Base-by-base conservation (phyloP, 805 yeast species). In the Komagataella phaffii region DNA sequence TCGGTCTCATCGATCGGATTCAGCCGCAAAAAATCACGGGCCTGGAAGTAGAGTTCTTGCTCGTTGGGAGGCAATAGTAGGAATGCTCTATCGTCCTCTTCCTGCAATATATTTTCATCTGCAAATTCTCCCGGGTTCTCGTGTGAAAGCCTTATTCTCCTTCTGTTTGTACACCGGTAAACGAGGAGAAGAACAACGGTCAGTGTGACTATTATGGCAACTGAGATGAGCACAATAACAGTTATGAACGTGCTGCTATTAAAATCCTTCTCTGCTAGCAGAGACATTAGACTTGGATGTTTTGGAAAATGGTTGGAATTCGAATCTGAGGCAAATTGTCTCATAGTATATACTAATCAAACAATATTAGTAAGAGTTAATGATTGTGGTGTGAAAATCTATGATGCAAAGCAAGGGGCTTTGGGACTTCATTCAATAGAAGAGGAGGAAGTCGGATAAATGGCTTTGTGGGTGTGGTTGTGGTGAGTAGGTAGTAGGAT, bases 1-100 rank as follows among this genome's bases (percentile, higher is more conserved):
- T 62, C 65, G 50, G 52, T 55, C 24, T 57, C 63, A 43, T 63
- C 68, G 55, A 57, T 75, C 69, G 56, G 76, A 63, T 57, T 72
- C 61, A 54, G 63, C 57, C 56, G 72, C 53, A 59, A 64, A 57
- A 69, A 77, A 50, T 80, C 83, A 53, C 78, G 77, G 24, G 88
- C 81, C 58, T 79, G 85, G 58, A 83, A 76, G 57, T 81, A 85
- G 46, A 80, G 64, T 59, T 81, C 83, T 57, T 83, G 83, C 65
- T 87, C 88, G 53, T 80, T 77, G 45, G 82, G 80, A 47, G 85
- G 69, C 12, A 88, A 73, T 53, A 75, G 81, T 44, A 73, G 73
- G 57, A 83, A 76, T 1, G 77, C 81, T 52, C 74, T 71, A 54
- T 74, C 66, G 53, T 76, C 81, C 59, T 83, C 85, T 58, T 79